These are phyloP conservation scores for Saccharomyces hybrid DNA, from an alignment of 1,139 yeast species.

Conservation along the genomic window DNA sequence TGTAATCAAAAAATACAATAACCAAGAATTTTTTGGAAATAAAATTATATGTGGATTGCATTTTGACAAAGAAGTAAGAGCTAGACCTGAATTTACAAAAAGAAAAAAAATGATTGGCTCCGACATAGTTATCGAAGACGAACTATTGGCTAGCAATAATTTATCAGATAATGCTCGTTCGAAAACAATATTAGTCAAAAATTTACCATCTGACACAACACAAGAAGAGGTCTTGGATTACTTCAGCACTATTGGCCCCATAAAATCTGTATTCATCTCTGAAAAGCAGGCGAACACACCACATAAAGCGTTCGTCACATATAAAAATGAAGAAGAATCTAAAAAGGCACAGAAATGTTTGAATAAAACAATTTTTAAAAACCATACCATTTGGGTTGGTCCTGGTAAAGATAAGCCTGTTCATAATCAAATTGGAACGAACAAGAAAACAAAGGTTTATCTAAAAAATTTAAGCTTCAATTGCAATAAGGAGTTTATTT, in stretches of 20 bases:
- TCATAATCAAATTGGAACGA: conserved; percentile 6
- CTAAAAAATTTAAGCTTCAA: conserved; percentile 25
- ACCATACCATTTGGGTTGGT: conserved; percentile 29
- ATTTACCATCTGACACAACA: conserved; percentile 36
- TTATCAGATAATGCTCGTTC: conserved; percentile 17
- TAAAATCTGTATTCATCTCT: conserved; percentile 36
- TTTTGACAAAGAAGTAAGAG: conserved; percentile 36
- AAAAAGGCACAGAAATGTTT: conserved; percentile 25
- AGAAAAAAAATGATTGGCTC: conserved; percentile 21
- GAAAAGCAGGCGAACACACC: conserved; percentile 34
- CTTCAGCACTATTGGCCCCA: conserved; percentile 38
- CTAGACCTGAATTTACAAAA: conserved; percentile 26
- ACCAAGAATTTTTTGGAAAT: conserved; percentile 28
- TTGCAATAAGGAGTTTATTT: conserved; percentile 13
- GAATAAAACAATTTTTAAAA: conserved; percentile 27
- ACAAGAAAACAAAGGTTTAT: conserved; percentile 14
- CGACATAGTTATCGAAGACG: conserved; percentile 24
- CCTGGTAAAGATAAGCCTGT: conserved; percentile 29
- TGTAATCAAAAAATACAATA: conserved; percentile 36
- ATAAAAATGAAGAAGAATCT: conserved; percentile 32
- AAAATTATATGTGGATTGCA: conserved; percentile 35
- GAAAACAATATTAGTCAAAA: conserved; percentile 38
- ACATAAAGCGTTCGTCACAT: conserved; percentile 41
- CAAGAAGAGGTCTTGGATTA: conserved; percentile 34
- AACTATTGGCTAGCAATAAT: conserved; percentile 10